A percentile compares a stretch with the other conserved stretches of the same genome.
phyloP scores from a whole-genome alignment of 2,329 filamentous ascomycete species.

The Paracamarosporium sp. region DNA sequence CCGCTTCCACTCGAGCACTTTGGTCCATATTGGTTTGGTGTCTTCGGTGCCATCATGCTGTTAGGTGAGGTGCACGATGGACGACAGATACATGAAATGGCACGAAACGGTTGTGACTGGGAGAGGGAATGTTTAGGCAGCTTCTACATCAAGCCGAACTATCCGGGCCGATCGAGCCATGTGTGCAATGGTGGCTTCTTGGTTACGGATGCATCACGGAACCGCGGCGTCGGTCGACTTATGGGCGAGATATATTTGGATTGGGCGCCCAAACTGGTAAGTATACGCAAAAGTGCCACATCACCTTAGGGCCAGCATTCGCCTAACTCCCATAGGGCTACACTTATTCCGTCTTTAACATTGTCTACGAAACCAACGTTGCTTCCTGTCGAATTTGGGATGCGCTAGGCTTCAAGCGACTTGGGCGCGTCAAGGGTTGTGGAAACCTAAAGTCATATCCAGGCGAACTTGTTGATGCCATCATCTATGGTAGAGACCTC shows the following conservation, averaged over 20 bases:
- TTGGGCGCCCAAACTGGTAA: conserved; percentile 59
- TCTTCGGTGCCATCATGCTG: conserved; percentile 88
- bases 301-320: not conserved
- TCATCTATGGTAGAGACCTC: conserved; percentile 67
- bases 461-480: conserved; percentile 55
- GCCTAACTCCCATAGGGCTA: conserved; percentile 65
- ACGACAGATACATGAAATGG: conserved; percentile 58
- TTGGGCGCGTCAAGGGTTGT: conserved; percentile 73
- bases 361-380: conserved; percentile 93
- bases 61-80: conserved; percentile 71
- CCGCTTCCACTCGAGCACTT: conserved; percentile 77
- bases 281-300: conserved; percentile 14
- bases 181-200: conserved; percentile 73
- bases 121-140: conserved; percentile 81
- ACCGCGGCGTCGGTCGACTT: conserved; percentile 57
- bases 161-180: conserved; percentile 88
- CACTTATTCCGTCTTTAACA: conserved; percentile 91
- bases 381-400: conserved; percentile 93
- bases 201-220: conserved; percentile 55
- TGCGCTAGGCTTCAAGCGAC: conserved; percentile 88
- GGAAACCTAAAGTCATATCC: conserved; percentile 58
- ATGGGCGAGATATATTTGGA: conserved; percentile 61
- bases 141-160: conserved; percentile 95
- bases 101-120: conserved; percentile 68
- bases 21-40: conserved; percentile 86